Conservation (phyloP, 2,329 filamentous ascomycete genomes). For the Diaporthe vaccinii region DNA sequence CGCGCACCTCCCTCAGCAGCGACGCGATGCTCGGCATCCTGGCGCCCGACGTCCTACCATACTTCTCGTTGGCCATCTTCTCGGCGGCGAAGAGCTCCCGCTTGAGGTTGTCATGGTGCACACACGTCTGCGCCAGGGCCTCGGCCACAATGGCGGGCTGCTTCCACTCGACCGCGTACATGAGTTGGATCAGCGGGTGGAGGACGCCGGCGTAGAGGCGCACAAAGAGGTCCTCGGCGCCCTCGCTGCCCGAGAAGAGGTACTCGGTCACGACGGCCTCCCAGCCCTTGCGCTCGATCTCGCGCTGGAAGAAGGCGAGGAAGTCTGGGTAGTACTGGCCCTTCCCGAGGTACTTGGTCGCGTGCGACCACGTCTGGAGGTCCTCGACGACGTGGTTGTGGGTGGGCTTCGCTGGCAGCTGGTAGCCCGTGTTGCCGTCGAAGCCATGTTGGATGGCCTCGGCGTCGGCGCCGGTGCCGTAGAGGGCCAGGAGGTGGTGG, state of each 20-base stretch:
- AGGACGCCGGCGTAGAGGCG: conserved; percentile 74
- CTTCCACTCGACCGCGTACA: conserved; percentile 85
- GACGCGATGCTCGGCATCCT: conserved; percentile 63
- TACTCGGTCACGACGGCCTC: conserved; percentile 74
- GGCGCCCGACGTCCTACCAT: conserved; percentile 45
- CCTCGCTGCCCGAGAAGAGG: conserved; percentile 75
- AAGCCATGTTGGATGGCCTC: conserved; percentile 74
- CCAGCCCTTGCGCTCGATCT: conserved; percentile 75
- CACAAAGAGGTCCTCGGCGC: conserved; percentile 76
- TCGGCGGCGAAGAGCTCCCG: conserved; percentile 69
- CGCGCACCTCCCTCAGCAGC: conserved; percentile 72
- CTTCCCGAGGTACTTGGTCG: conserved; percentile 72
- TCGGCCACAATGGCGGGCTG: conserved; percentile 87
- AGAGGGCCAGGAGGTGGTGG: conserved; percentile 83
- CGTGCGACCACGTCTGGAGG: conserved; percentile 69
- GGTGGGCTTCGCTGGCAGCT: conserved; percentile 65
- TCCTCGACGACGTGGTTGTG: conserved; percentile 66
- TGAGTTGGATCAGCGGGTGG: conserved; percentile 87
- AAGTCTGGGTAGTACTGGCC: conserved; percentile 78
- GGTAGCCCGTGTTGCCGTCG: conserved; percentile 75
- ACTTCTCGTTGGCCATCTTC: conserved; percentile 53
- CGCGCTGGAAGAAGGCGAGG: conserved; percentile 79
- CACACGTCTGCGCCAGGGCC: conserved; percentile 81
- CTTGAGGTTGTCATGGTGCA: conserved; percentile 72
- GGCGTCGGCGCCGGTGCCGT: conserved; percentile 77